These are phyloP conservation scores for Kluyveromyces sp. DNA, from an alignment of 1,139 yeast species.

Conservation along the genomic window DNA sequence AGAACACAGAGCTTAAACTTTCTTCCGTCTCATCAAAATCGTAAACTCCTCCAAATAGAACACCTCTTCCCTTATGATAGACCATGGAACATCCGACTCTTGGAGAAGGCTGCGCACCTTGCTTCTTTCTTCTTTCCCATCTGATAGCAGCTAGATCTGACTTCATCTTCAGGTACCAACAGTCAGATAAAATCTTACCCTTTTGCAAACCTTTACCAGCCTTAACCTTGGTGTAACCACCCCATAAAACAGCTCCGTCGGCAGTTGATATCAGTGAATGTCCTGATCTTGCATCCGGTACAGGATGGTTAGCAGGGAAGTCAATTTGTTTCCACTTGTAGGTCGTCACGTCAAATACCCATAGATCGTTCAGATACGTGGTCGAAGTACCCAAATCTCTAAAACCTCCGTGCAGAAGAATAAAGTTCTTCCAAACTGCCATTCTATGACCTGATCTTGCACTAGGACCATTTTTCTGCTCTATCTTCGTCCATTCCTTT, in stretches of 20 bases:
- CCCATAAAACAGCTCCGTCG: slow-evolving; percentile 84
- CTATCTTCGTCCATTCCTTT: slow-evolving; percentile 88
- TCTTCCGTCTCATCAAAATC: slow-evolving; percentile 96
- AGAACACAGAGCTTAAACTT: slow-evolving; percentile 75
- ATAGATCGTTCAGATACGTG: slow-evolving; percentile 74
- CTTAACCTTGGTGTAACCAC: slow-evolving; percentile 91
- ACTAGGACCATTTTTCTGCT: slow-evolving; percentile 65
- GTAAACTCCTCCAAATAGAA: slow-evolving; percentile 91
- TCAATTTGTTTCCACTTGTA: slow-evolving; percentile 90
- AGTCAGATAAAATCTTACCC: slow-evolving; percentile 84
- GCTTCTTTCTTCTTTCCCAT: slow-evolving; percentile 86
- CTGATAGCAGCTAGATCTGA: slow-evolving; percentile 70
- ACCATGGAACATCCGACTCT: slow-evolving; percentile 94
- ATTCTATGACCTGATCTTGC: slow-evolving; percentile 91
- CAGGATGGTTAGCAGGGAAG: slow-evolving; percentile 70
- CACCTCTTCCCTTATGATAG: slow-evolving; percentile 85
- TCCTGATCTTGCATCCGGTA: slow-evolving; percentile 92
- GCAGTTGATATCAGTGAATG: slow-evolving; percentile 77
- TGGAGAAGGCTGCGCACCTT: slow-evolving; percentile 83
- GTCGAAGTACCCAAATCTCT: slow-evolving; percentile 82
- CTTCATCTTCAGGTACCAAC: slow-evolving; percentile 87
- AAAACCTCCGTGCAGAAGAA: slow-evolving; percentile 85
- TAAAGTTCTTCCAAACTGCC: slow-evolving; percentile 85
- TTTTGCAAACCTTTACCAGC: slow-evolving; percentile 84
- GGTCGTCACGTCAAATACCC: slow-evolving; percentile 86